Percentiles rank a stretch among this genome's conserved stretches.
Evolutionary conservation across 1,284 basidiomycete genomes (phyloP).

Genomic region (Marasmius tenuissimus): DNA sequence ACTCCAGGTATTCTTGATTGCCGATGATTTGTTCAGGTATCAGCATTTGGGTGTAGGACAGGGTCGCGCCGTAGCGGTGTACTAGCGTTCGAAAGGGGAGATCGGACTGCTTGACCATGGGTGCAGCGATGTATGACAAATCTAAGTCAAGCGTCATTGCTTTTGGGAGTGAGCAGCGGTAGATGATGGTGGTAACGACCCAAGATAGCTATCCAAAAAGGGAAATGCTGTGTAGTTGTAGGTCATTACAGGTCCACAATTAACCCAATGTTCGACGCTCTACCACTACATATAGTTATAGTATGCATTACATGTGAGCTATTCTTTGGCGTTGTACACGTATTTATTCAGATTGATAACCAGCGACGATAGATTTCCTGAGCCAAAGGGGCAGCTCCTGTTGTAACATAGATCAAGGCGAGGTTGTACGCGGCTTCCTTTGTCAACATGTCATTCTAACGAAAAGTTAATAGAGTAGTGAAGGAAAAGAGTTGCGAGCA

Average conservation of each 20-base stretch:
- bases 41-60: constrained; percentile 75
- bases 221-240: too few species aligned
- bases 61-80: constrained; percentile 57
- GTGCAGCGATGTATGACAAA: constrained; percentile 51
- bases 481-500: constrained; percentile 13
- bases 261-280: too few species aligned
- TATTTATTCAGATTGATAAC: constrained; percentile 53
- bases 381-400: constrained; percentile 71
- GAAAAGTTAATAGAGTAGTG: constrained; percentile 5
- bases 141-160: constrained; percentile 14
- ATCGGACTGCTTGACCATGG: constrained; percentile 76
- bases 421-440: constrained; percentile 89
- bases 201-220: too few species aligned
- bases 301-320: background rate
- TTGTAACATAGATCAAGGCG: constrained; percentile 76
- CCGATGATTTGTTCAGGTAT: constrained; percentile 55
- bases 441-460: constrained; percentile 46
- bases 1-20: constrained; percentile 60
- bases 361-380: constrained; percentile 65
- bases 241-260: too few species aligned
- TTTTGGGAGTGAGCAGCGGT: too few species aligned
- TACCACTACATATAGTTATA: too few species aligned
- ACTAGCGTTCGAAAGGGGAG: constrained; percentile 66
- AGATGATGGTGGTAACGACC: too few species aligned
- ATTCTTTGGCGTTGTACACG: background rate